phyloP scores from a whole-genome alignment of 2,329 filamentous ascomycete genomes.

The Fusarium verrucosum region DNA sequence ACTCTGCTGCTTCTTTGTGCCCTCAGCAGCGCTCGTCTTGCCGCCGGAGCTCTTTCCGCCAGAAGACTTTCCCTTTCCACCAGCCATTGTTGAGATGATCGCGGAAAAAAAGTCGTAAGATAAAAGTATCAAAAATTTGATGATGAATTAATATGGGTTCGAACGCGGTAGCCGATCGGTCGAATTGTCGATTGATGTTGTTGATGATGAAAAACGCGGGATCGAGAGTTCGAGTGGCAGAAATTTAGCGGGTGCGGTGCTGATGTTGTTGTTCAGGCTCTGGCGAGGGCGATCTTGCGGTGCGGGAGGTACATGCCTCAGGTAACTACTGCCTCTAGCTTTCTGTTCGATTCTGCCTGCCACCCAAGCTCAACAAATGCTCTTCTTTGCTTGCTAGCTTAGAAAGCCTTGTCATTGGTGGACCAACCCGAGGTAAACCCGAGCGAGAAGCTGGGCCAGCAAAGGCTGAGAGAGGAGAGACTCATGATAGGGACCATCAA shows the following conservation, averaged over 20 bases:
- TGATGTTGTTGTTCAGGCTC: slow-evolving; percentile 43
- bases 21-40: slow-evolving; percentile 72
- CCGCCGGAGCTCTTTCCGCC: slow-evolving; percentile 89
- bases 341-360: background rate
- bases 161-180: slow-evolving; percentile 37
- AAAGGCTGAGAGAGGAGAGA: slow-evolving; percentile 30
- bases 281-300: slow-evolving; percentile 31
- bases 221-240: slow-evolving; percentile 43
- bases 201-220: slow-evolving; percentile 43
- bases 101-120: slow-evolving; percentile 37
- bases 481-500: slow-evolving; percentile 19
- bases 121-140: slow-evolving; percentile 24
- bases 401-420: slow-evolving; percentile 19
- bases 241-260: slow-evolving; percentile 46
- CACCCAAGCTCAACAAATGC: background rate
- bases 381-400: background rate
- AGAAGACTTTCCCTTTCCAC: slow-evolving; percentile 92
- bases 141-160: slow-evolving; percentile 33
- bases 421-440: slow-evolving; percentile 41
- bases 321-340: slow-evolving; percentile 23
- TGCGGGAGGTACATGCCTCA: slow-evolving; percentile 35
- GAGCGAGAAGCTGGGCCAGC: slow-evolving; percentile 35
- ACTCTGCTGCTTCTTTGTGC: slow-evolving; percentile 88
- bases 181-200: slow-evolving; percentile 40
- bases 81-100: slow-evolving; percentile 65